Conservation (phyloP, 1,284 basidiomycete genomes). For the Tilletia horrida region DNA sequence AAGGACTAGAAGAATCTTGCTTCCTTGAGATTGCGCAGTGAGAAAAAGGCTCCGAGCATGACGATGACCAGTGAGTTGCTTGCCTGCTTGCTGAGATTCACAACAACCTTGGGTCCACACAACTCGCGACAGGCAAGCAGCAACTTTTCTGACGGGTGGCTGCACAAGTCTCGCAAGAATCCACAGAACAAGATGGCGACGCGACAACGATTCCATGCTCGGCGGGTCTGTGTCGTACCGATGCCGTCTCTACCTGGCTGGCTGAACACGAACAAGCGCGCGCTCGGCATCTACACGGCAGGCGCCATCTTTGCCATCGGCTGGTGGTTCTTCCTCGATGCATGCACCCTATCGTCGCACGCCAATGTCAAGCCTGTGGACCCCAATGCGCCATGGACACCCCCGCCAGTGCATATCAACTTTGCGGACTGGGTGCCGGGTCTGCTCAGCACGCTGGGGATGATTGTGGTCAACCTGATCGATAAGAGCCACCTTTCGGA, state of each 20-base stretch:
- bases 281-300: conserved; percentile 82
- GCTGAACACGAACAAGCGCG: conserved; percentile 64
- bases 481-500: conserved; percentile 82
- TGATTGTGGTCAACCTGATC: conserved; percentile 86
- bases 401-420: conserved; percentile 76
- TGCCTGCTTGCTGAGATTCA: too few relatives aligned
- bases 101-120: too few relatives aligned
- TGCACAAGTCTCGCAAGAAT: too few relatives aligned
- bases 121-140: too few relatives aligned
- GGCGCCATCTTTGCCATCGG: conserved; percentile 88
- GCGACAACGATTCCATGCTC: conserved; percentile 69
- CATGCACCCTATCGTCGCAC: conserved; percentile 71
- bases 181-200: conserved; percentile 5
- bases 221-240: conserved; percentile 68
- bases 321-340: conserved; percentile 94
- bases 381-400: conserved; percentile 66
- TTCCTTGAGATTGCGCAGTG: too few relatives aligned
- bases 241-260: conserved; percentile 56
- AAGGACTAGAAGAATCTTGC: too few relatives aligned
- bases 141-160: too few relatives aligned
- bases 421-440: conserved; percentile 96
- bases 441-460: conserved; percentile 86
- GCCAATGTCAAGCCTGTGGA: conserved; percentile 55
- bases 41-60: too few relatives aligned
- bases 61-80: too few relatives aligned